These are phyloP conservation scores for Passalora sequoiae DNA, from an alignment of 2,329 filamentous ascomycete genomes.

Conservation along the genomic window DNA sequence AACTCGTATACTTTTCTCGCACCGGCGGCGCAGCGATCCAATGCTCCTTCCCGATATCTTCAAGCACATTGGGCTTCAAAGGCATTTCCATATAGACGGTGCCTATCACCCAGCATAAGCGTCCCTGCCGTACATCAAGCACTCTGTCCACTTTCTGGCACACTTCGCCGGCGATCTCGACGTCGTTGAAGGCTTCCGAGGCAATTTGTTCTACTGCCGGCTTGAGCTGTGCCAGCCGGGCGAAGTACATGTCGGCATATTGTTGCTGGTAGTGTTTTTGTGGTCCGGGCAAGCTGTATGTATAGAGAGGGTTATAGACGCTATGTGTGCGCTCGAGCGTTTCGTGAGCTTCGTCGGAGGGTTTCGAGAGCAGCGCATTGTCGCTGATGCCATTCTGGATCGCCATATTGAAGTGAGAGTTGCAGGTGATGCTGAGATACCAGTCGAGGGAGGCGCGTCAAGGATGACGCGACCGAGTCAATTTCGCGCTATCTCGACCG, in stretches of 20 bases:
- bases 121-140: constrained; percentile 88
- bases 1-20: constrained; percentile 54
- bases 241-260: constrained; percentile 96
- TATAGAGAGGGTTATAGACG: constrained; percentile 67
- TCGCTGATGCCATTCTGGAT: constrained; percentile 17
- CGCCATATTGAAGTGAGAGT: constrained; percentile 16
- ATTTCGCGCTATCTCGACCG: too few species aligned
- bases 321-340: constrained; percentile 52
- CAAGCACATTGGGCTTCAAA: constrained; percentile 89
- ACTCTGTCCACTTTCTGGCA: constrained; percentile 78
- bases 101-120: constrained; percentile 90
- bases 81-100: constrained; percentile 98
- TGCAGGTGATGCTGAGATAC: not conserved
- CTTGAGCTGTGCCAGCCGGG: constrained; percentile 82
- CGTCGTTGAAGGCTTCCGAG: constrained; percentile 67
- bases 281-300: constrained; percentile 65
- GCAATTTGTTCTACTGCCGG: constrained; percentile 73
- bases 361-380: constrained; percentile 22
- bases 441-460: not conserved
- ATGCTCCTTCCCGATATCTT: constrained; percentile 92
- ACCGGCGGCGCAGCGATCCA: constrained; percentile 81
- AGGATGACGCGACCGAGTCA: constrained; percentile 12
- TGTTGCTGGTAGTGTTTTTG: constrained; percentile 72
- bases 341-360: constrained; percentile 35
- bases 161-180: constrained; percentile 68